Base-by-base conservation (phyloP, 2,329 filamentous ascomycete species). In the Monosporascus sp. region DNA sequence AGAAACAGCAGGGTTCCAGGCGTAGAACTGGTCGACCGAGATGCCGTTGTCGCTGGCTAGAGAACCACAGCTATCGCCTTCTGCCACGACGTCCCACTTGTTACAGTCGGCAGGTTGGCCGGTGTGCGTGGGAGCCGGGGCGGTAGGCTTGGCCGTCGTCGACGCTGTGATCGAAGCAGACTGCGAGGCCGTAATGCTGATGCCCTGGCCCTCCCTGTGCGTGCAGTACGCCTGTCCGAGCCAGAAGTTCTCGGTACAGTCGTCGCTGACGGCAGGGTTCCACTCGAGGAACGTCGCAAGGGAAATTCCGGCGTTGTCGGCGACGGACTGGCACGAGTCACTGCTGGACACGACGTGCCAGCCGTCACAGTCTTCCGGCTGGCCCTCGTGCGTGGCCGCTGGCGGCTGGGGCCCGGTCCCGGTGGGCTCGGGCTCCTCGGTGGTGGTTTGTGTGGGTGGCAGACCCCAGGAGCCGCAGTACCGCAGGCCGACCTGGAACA, bases 1-100 rank as follows among this genome's bases (percentile, higher is more conserved):
- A 37, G 51, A 57, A 22, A 65, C 56, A 8, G 60, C 52, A 6
- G 59, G 57, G 47, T 63, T 58, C 57, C 56, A 60, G 18, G 47
- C 52, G 18, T 51, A 51, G 53, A 62, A 60, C 31, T 60, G 28
- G n/a, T 35, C 49, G 2, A 50, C 17, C 18, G 58, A 51, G 41
- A 62, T 60, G 9, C 57, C 60, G 31, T 54, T 44, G 8, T 49
- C 51, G 43, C 44, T 37, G 31, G 55, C 59, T n/a, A 61, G 54
- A 31, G 35, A 51, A 22, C 49, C 51, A 44, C 60, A 61, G 28
- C 22, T 37, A n/a, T 55, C 55, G 17, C 58, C 60, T 17, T 43
- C 28, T 20, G 49, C 28, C 28, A 59, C 57, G 4, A 55, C 44
- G 47, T 52, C 44, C 35, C 54, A 60, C 9, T 47, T 47, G 43